These are phyloP conservation scores for Glebionis coronaria DNA, from an alignment of 129 eudicot species.

Conservation along the genomic window DNA sequence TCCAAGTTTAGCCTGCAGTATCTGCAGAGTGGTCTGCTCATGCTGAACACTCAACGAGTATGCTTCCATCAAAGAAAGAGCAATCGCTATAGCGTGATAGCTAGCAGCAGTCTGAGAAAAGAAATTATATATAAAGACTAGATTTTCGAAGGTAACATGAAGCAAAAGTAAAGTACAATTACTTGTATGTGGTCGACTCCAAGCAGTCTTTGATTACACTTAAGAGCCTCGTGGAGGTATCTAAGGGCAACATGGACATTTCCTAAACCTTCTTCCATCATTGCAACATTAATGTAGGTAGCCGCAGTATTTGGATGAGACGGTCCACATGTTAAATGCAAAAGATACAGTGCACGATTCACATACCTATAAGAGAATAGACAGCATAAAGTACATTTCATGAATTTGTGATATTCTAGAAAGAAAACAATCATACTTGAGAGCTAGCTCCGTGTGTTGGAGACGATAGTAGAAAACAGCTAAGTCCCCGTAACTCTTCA, in stretches of 20 bases:
- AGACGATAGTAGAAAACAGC: conserved; percentile 97
- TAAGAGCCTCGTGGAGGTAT: conserved; percentile 96
- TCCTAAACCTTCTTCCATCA: conserved; percentile 99
- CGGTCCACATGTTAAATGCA: conserved; percentile 96
- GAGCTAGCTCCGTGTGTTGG: conserved; percentile 95
- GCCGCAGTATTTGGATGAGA: conserved; percentile 99
- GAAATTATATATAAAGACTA: neutral
- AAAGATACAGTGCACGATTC: conserved; percentile 91
- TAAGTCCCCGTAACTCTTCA: conserved; percentile 98
- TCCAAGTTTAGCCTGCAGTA: conserved; percentile 93
- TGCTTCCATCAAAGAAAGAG: conserved; percentile 97
- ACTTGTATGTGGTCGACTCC: conserved; percentile 99
- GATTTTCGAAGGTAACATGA: conserved; percentile 1
- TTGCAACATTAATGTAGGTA: conserved; percentile 93
- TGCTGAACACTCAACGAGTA: conserved; percentile 97
- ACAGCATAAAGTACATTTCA: conserved; percentile 12
- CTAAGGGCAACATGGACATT: conserved; percentile 96
- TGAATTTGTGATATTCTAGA: neutral
- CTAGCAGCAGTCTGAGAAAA: conserved; percentile 90
- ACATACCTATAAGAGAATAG: conserved; percentile 62
- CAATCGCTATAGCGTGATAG: conserved; percentile 99
- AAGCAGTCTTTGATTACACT: conserved; percentile 91
- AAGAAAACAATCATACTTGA: conserved; percentile 54
- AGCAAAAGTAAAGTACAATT: neutral
- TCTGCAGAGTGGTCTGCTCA: conserved; percentile 95